phyloP scores from a whole-genome alignment of 495 filamentous ascomycete genomes.

The Daldinia bambusicola region DNA sequence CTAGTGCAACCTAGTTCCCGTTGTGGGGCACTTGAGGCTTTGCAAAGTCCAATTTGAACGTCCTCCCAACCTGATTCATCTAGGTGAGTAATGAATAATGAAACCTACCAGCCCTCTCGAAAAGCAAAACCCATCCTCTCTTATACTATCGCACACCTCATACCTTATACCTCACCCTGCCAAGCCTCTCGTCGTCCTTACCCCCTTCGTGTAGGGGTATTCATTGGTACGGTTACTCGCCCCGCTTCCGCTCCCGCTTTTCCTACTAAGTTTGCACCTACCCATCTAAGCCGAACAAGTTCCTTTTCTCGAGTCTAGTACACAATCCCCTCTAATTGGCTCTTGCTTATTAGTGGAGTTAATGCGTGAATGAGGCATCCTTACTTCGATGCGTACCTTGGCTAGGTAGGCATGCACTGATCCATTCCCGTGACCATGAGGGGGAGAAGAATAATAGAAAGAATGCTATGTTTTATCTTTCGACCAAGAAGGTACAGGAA shows the following conservation, averaged over 20 bases:
- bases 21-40: slow-evolving; percentile 51
- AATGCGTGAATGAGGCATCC: slow-evolving; percentile 14
- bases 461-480: slow-evolving; percentile 39
- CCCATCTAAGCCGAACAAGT: slow-evolving; percentile 33
- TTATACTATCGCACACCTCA: not conserved
- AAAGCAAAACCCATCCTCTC: slow-evolving; percentile 6
- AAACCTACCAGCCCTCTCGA: slow-evolving; percentile 3
- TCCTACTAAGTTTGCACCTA: slow-evolving; percentile 19
- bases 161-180: not conserved
- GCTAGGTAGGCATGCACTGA: slow-evolving; percentile 22
- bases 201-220: not conserved
- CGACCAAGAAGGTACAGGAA: slow-evolving; percentile 39
- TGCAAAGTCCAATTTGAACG: slow-evolving; percentile 43
- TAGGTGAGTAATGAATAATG: slow-evolving; percentile 11
- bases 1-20: slow-evolving; percentile 49
- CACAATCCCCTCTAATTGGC: not conserved
- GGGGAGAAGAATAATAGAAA: slow-evolving; percentile 19
- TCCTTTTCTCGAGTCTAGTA: slow-evolving; percentile 20
- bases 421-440: slow-evolving; percentile 1
- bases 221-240: not conserved
- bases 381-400: slow-evolving; percentile 12
- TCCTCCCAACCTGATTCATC: slow-evolving; percentile 30
- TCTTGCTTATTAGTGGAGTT: slow-evolving; percentile 19
- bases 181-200: not conserved
- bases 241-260: not conserved